Base-by-base conservation (phyloP, 192 early-diverging fungal genomes). In the Backusella liffmaniae region DNA sequence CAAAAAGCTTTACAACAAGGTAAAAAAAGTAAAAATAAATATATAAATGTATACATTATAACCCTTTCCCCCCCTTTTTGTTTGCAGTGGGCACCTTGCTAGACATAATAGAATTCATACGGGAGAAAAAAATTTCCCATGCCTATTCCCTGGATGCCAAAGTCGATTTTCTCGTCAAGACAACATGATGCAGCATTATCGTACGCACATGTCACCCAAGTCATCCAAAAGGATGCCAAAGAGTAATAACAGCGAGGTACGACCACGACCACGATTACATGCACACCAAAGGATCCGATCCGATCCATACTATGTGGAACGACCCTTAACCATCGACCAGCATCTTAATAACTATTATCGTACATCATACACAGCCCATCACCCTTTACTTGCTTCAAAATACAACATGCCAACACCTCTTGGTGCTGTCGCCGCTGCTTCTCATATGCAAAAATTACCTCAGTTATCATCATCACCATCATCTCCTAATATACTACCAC, bases 161-260 rank as follows among this genome's bases (percentile, higher is more conserved):
- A 91, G 89, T 72, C 87, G 88, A 77, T 95, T 95, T 62, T 92
- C 92, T 42, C 85, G 94, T 68, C 92, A 93, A 44, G 94, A 95
- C 82, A 93, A 95, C 78, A 94, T 94, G 92, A 93, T 92, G 90
- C 94, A 95, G 73, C 94, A 95, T 76, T 93, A 92, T 76, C 91
- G 92, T 56, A 93, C 92, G 3, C 94, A 95, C 76, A 84, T 91
- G 79, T 92, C 92, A 41, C 79, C 89, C n/a, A 90, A 90, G 18
- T 49, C 46, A 76, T 90, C 89, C 29, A 88, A 90, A 49, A 81
- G 88, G 32, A 82, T 84, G 32, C 76, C 72, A 4, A 80, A 84
- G 41, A 72, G 37, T 21, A 69, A 35, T 76, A 44, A 35, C 23
- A 49, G 72, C 42, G 66, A 77, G 16, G 42, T 67, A 3, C 66